Base-by-base conservation (phyloP, 768 basidiomycete species). In the Trametes cubensis region DNA sequence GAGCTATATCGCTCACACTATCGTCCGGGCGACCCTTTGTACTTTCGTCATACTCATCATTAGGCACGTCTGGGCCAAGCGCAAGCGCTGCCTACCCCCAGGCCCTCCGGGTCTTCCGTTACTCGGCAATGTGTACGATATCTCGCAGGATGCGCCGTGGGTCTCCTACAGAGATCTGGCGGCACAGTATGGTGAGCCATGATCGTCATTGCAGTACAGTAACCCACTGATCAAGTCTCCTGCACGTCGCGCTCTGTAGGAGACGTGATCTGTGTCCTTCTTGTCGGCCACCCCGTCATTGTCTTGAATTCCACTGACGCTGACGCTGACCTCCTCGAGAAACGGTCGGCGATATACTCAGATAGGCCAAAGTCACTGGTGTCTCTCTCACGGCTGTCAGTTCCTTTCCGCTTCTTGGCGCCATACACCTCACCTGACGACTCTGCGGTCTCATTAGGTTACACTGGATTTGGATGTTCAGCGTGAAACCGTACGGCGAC, bases 401-500 rank as follows among this genome's bases (percentile, higher is more conserved):
- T 46, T 21, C 4, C 13, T 8, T 30, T 30, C 28, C 8, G 28
- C 28, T 30, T 30, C 28, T 30, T 8, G 28, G 28, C 4, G 8
- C 28, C 8, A 30, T 30, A 8, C 8, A 4, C 8, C 4, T 30
- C 8, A 4, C 4, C 8, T 4, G 4, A 4, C 18, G 10, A 11
- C 21, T 7, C 45, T 5, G 21, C 13, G 13, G 4, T n/a, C 21
- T 20, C 10, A 23, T 4, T 13, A 61, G 60, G 34, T 41, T 44
- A 0, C 53, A 54, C 11, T 61, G 60, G 60, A 45, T 21, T 3
- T 53, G 60, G 51, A 55, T 48, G 25, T 20, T 61, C 17, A 54
- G 40, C 2, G 20, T 61, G 25, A 55, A 48, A 47, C 45, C 44
- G 4, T 61, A 61, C 47, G 60, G 45, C 4, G 42, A 46, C 14